Conservation (phyloP, 139 green algal species). For the Micromonas pusilla region DNA sequence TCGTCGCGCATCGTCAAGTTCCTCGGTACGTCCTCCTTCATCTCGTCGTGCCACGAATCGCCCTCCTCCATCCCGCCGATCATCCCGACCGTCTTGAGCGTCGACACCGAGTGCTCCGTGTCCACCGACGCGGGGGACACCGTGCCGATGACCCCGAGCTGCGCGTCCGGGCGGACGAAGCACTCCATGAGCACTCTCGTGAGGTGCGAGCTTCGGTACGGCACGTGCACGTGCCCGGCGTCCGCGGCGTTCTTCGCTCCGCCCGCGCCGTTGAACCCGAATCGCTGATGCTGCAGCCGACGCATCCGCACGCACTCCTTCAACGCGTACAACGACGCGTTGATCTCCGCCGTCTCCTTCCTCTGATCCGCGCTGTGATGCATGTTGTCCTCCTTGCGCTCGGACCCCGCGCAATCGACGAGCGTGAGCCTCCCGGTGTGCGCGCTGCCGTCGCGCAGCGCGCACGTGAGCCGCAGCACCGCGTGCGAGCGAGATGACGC, state of each 20-base stretch:
- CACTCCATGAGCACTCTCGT: slow-evolving; percentile 19
- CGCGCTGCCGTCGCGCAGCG: not conserved
- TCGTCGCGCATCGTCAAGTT: not conserved
- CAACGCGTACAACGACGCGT: slow-evolving; percentile 18
- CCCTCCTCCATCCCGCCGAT: slow-evolving; percentile 5
- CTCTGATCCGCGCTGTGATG: slow-evolving; percentile 19
- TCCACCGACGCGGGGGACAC: slow-evolving; percentile 7
- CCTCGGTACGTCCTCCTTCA: slow-evolving; percentile 3
- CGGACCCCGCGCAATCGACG: slow-evolving; percentile 30
- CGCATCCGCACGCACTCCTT: slow-evolving; percentile 24
- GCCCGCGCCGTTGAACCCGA: no score
- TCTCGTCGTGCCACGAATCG: not conserved
- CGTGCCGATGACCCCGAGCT: slow-evolving; percentile 7
- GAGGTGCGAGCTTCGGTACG: slow-evolving; percentile 12
- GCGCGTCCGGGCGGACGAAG: not conserved
- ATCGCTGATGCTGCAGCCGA: not conserved
- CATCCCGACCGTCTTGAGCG: slow-evolving; percentile 3
- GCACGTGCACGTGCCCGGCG: slow-evolving; percentile 20
- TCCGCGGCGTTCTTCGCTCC: slow-evolving; percentile 1
- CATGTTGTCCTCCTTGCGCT: slow-evolving; percentile 33
- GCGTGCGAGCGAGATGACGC: slow-evolving; percentile 19
- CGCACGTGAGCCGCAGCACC: slow-evolving; percentile 12
- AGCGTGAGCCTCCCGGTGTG: slow-evolving; percentile 20
- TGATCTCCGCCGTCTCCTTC: slow-evolving; percentile 27
- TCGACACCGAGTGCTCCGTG: slow-evolving; percentile 21